These are phyloP conservation scores for Sporisorium exsertum DNA, from an alignment of 1,284 basidiomycete genomes.

Conservation along the genomic window DNA sequence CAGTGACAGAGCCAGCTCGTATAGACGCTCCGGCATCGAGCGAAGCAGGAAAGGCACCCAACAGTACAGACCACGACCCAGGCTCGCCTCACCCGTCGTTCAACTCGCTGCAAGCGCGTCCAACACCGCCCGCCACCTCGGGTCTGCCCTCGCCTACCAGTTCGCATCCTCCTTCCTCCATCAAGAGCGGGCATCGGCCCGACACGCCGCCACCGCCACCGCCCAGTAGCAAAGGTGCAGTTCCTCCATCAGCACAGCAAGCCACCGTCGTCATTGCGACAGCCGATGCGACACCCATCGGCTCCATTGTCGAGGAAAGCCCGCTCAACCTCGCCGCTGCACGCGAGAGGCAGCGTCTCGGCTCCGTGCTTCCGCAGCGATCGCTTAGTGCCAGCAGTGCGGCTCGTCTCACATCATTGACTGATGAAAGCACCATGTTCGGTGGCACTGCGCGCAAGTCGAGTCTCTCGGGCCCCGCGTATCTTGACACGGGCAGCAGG, in stretches of 20 bases:
- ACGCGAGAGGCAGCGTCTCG: constrained; percentile 41
- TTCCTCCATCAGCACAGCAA: background rate
- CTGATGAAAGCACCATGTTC: constrained; percentile 52
- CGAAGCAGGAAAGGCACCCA: constrained; percentile 20
- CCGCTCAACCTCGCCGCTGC: constrained; percentile 48
- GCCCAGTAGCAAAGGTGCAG: background rate
- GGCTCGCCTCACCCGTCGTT: constrained; percentile 61
- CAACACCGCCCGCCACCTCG: constrained; percentile 59
- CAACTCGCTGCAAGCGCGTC: constrained; percentile 58
- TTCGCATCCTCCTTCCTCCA: constrained; percentile 43
- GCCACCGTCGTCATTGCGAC: constrained; percentile 9
- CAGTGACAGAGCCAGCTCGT: background rate
- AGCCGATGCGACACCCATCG: constrained; percentile 35
- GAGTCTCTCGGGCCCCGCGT: constrained; percentile 11
- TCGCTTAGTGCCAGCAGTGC: constrained; percentile 46
- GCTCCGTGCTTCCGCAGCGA: constrained; percentile 28
- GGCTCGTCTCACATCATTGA: constrained; percentile 40
- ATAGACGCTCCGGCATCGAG: constrained; percentile 4
- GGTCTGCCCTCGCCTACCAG: constrained; percentile 47
- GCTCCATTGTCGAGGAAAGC: constrained; percentile 38
- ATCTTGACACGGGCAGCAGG: constrained; percentile 16
- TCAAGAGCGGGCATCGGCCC: constrained; percentile 32
- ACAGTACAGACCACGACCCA: constrained; percentile 14
- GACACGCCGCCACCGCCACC: constrained; percentile 25
- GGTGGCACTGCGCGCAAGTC: constrained; percentile 30